Percentiles rank a stretch among this genome's conserved stretches.
Evolutionary conservation across 202 grass and related monocot species (phyloP).

Genomic region (Cymbopogon flexuosus): DNA sequence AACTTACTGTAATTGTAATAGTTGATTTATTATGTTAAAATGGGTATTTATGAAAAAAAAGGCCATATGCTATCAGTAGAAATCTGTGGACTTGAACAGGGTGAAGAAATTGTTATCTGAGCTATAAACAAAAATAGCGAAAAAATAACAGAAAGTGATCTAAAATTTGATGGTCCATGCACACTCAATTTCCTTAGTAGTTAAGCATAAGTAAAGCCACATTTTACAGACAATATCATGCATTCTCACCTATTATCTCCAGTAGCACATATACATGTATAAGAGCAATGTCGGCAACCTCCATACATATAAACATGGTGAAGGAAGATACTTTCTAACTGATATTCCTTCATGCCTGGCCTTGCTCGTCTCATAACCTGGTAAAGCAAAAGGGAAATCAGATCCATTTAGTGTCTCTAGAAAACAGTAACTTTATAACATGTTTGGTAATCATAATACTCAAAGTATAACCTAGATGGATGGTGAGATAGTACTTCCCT

Average conservation of each 20-base stretch:
- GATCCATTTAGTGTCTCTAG: slow-evolving; percentile 6
- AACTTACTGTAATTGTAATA: not conserved
- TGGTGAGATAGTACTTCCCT: too few species aligned
- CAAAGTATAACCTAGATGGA: not conserved
- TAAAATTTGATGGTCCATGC: not conserved
- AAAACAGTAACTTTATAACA: not conserved
- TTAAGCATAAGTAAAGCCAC: not conserved
- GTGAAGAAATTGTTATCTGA: not conserved
- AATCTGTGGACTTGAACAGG: slow-evolving; percentile 3
- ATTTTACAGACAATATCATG: slow-evolving; percentile 2
- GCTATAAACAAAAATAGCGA: not conserved
- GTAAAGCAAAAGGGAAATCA: slow-evolving; percentile 34
- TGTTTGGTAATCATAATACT: not conserved
- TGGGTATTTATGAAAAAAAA: slow-evolving; percentile 3
- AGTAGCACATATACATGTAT: slow-evolving; percentile 97
- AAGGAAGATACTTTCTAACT: slow-evolving; percentile 92
- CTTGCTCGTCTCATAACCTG: slow-evolving; percentile 85
- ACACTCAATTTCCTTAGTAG: not conserved
- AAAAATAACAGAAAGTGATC: not conserved
- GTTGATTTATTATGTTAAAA: not conserved
- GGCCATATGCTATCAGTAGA: not conserved
- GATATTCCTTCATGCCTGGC: slow-evolving; percentile 90
- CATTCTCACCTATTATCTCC: slow-evolving; percentile 72
- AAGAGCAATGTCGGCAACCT: slow-evolving; percentile 86
- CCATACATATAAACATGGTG: slow-evolving; percentile 93